Evolutionary conservation across 208 protist species (phyloP).

Genomic region (Leishmania major): DNA sequence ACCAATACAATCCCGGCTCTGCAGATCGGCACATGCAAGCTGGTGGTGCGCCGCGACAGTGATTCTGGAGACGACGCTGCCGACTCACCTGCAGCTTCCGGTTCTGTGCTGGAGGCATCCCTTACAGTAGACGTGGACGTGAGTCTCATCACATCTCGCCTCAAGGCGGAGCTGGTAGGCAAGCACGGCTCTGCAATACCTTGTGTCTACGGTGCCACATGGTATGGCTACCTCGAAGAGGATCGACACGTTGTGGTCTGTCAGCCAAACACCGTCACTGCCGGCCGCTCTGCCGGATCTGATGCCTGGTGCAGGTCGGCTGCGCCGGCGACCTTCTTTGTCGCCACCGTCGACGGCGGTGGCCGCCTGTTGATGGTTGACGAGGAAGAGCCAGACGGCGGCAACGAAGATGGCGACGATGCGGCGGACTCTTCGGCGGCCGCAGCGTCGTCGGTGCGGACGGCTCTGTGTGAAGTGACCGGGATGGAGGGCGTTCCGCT

Average conservation of each 20-base stretch:
- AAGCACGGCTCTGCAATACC: not conserved
- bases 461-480: slow-evolving; percentile 41
- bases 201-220: slow-evolving; percentile 17
- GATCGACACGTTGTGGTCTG: slow-evolving; percentile 52
- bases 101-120: not conserved
- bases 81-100: not conserved
- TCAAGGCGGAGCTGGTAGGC: slow-evolving; percentile 13
- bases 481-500: slow-evolving; percentile 49
- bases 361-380: slow-evolving; percentile 30
- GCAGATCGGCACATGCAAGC: slow-evolving; percentile 1
- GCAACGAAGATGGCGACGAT: slow-evolving; percentile 25
- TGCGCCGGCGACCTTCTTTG: slow-evolving; percentile 25
- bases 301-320: not conserved
- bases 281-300: not conserved
- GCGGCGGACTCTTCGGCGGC: not conserved
- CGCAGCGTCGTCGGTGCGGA: not conserved
- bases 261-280: slow-evolving; percentile 11
- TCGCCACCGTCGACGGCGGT: slow-evolving; percentile 47
- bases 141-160: not conserved
- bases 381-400: slow-evolving; percentile 48
- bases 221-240: slow-evolving; percentile 46
- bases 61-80: not conserved
- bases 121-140: slow-evolving; percentile 8
- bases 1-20: not conserved
- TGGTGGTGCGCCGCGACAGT: not conserved